Percentiles rank a stretch among this genome's conserved stretches.
Conservation (phyloP, 2,329 filamentous ascomycete genomes). For the Boeremia lycopersici region DNA sequence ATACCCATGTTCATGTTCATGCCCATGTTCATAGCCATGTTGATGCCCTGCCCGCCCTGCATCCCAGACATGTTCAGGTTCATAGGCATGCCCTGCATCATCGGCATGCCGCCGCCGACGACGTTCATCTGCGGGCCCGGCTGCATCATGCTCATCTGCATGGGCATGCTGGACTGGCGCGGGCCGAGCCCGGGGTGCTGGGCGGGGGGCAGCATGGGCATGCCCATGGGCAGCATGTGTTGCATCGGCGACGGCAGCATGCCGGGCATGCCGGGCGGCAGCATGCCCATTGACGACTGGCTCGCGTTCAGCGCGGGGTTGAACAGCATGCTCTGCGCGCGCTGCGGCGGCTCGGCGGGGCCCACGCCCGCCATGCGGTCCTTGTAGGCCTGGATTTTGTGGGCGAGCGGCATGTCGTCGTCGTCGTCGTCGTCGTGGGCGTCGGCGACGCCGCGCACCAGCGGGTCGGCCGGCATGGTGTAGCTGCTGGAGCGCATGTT, state of each 20-base stretch:
- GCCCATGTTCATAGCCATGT: too few species aligned
- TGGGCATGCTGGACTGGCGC: slow-evolving; percentile 11
- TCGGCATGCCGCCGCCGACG: neutral
- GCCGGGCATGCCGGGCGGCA: too few species aligned
- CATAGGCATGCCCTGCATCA: neutral
- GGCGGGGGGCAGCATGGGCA: too few species aligned
- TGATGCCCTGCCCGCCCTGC: too few species aligned
- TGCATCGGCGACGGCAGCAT: too few species aligned
- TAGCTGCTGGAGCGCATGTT: slow-evolving; percentile 42
- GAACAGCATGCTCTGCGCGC: slow-evolving; percentile 21
- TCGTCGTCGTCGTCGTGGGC: slow-evolving; percentile 28
- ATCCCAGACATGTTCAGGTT: too few species aligned
- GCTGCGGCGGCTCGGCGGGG: slow-evolving; percentile 11
- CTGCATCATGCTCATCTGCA: slow-evolving; percentile 20
- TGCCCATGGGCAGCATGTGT: too few species aligned
- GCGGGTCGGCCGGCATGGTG: slow-evolving; percentile 33
- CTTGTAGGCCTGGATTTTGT: slow-evolving; percentile 48
- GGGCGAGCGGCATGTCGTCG: slow-evolving; percentile 38
- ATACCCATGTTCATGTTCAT: neutral
- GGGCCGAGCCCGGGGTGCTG: neutral
- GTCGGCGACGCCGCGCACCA: slow-evolving; percentile 26
- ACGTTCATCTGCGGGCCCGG: slow-evolving; percentile 12
- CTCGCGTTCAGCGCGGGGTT: slow-evolving; percentile 5
- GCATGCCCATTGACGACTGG: slow-evolving; percentile 26
- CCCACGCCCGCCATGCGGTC: slow-evolving; percentile 32